Base-by-base conservation (phyloP, 1,284 basidiomycete species). In the Vanrija sp. region DNA sequence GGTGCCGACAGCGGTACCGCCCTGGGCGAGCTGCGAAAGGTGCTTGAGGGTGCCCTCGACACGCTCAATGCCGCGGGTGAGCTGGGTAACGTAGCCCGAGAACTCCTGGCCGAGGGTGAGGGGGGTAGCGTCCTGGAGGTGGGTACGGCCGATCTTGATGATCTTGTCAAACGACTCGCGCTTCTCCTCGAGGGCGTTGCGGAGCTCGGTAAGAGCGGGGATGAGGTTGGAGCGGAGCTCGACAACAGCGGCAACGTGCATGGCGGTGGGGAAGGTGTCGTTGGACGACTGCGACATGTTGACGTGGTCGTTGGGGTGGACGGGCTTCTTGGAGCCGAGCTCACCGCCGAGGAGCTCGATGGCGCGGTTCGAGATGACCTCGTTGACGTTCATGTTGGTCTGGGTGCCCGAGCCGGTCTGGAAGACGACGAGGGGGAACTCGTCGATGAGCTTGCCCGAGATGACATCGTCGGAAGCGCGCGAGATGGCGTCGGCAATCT, bases 321-420 rank as follows among this genome's bases (percentile, higher is more conserved):
- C 94, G 24, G 96, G 96, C 71, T 84, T 92, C 82, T 98, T 99
- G 57, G 87, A 90, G 43, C 96, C 96, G 51, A 97, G 81, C 78
- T 96, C 83, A 24, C 96, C 96, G 20, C 96, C 96, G 59, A 98
- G 85, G 62, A 97, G 80, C 79, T 99, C 92, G 69, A 98, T 99
- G 36, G 96, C 96, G 59, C 95, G 87, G 78, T 99, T 99, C 25
- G 91, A 94, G 74, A 99, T 96, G 71, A 98, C 95, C 84, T 99
- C 96, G 77, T 99, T 99, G 59, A 85, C 89, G 78, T 98, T 99
- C 96, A 99, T 99, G 82, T 99, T 99, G 75, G 90, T 95, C 78
- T 99, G 96, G 3, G 96, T 99, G 47, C 96, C 96, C 54, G 91
- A 96, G 54, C 96, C 96, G 45, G 96, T 99, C 79, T 99, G 96